These are phyloP conservation scores for Starmerella ratchasimensis DNA, from an alignment of 805 yeast genomes.

Conservation along the genomic window DNA sequence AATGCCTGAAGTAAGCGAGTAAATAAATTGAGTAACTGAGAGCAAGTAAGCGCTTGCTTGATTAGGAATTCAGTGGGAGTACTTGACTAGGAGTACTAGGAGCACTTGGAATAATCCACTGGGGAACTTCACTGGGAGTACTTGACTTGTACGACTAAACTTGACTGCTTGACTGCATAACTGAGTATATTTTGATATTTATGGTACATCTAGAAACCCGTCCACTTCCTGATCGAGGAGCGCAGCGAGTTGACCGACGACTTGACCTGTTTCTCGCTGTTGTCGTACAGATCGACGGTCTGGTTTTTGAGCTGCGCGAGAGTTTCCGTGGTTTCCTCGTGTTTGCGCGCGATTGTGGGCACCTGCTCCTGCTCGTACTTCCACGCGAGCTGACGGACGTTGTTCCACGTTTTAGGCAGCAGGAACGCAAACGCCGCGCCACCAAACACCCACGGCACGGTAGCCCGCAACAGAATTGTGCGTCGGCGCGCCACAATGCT, in stretches of 20 bases:
- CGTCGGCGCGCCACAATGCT: slow-evolving; percentile 59
- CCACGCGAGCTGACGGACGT: slow-evolving; percentile 46
- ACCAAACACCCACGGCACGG: slow-evolving; percentile 50
- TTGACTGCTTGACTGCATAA: no score
- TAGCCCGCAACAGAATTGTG: slow-evolving; percentile 39
- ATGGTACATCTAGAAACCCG: slow-evolving; percentile 12
- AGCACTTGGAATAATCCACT: no score
- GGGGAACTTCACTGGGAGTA: no score
- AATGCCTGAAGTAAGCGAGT: no score
- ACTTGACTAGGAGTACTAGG: no score
- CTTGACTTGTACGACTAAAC: no score
- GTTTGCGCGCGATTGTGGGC: slow-evolving; percentile 53
- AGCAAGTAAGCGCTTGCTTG: no score
- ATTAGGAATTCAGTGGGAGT: no score
- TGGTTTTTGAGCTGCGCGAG: slow-evolving; percentile 34
- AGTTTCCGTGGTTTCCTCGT: slow-evolving; percentile 35
- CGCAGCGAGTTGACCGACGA: slow-evolving; percentile 5
- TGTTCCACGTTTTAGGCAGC: slow-evolving; percentile 57
- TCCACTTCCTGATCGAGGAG: slow-evolving; percentile 12
- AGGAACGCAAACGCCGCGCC: slow-evolving; percentile 45
- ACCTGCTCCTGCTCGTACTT: slow-evolving; percentile 41
- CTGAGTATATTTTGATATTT: background rate
- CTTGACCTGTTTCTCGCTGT: slow-evolving; percentile 23
- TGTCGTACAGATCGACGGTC: slow-evolving; percentile 33
- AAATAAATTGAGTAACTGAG: no score